Evolutionary conservation across 83 land plant genomes (phyloP).

Genomic region (Diphasiastrum complanatum): DNA sequence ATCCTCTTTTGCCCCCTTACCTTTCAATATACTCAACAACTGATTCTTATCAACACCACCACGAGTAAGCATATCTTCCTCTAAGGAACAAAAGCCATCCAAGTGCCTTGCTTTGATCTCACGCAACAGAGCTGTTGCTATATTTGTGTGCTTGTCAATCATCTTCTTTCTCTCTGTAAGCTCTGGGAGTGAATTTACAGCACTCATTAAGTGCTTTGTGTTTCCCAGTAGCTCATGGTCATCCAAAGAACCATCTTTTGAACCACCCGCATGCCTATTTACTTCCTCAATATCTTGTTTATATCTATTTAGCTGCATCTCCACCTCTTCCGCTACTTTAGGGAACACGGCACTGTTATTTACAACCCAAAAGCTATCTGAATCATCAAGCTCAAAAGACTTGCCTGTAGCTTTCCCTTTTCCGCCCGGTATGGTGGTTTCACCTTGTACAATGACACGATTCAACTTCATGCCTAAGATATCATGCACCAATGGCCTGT

Average conservation of each 20-base stretch:
- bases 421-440: slow-evolving; percentile 27
- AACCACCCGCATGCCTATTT: slow-evolving; percentile 68
- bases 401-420: slow-evolving; percentile 39
- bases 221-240: slow-evolving; percentile 81
- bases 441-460: slow-evolving; percentile 43
- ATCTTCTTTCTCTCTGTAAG: slow-evolving; percentile 82
- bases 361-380: slow-evolving; percentile 73
- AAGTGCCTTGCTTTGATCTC: slow-evolving; percentile 76
- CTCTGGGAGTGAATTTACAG: slow-evolving; percentile 92
- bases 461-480: slow-evolving; percentile 74
- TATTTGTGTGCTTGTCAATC: slow-evolving; percentile 91
- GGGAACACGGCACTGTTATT: slow-evolving; percentile 71
- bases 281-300: slow-evolving; percentile 92
- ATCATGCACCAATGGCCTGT: slow-evolving; percentile 88
- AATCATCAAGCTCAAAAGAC: slow-evolving; percentile 65
- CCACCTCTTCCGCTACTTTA: slow-evolving; percentile 81
- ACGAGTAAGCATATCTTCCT: slow-evolving; percentile 74
- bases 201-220: slow-evolving; percentile 93
- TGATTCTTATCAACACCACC: slow-evolving; percentile 56
- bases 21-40: slow-evolving; percentile 44
- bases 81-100: slow-evolving; percentile 68
- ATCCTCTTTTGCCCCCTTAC: slow-evolving; percentile 74
- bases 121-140: slow-evolving; percentile 70
- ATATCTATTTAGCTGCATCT: slow-evolving; percentile 69
- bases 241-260: slow-evolving; percentile 59